These are phyloP conservation scores for Pistacia atlantica DNA, from an alignment of 345 rosid species.

Conservation along the genomic window DNA sequence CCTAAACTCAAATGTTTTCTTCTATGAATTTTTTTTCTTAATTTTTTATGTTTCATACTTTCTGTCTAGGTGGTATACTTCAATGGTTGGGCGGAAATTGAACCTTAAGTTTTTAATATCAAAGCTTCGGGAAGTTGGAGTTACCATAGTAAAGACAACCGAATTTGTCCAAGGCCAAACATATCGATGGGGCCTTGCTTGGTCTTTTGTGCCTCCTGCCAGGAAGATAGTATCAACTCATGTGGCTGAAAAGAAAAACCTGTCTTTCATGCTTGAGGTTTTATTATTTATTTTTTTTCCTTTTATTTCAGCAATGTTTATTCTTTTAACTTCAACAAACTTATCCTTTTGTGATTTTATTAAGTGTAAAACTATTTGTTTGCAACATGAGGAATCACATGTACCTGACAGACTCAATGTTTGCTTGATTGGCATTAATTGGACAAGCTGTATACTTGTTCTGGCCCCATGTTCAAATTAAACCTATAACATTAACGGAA, in stretches of 20 bases:
- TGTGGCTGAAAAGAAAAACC: conserved; percentile 41
- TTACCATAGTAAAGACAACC: conserved; percentile 77
- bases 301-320: not conserved
- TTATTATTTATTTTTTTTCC: not conserved
- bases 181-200: conserved; percentile 91
- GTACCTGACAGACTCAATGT: not conserved
- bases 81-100: conserved; percentile 88
- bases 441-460: not conserved
- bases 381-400: not conserved
- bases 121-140: conserved; percentile 74
- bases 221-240: conserved; percentile 56
- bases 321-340: not conserved
- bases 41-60: conserved; percentile 15
- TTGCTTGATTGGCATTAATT: conserved; percentile 9
- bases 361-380: not conserved
- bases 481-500: not conserved
- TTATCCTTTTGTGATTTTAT: not conserved
- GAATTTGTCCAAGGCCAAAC: conserved; percentile 94
- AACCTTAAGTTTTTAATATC: conserved; percentile 71
- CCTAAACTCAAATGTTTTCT: not conserved
- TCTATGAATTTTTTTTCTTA: not conserved
- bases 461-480: not conserved
- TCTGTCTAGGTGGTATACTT: conserved; percentile 75
- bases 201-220: conserved; percentile 76
- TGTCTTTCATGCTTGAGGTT: conserved; percentile 88